These are phyloP conservation scores for Pelagophyceae sp. DNA, from an alignment of 352 stramenopile genomes.

Conservation along the genomic window DNA sequence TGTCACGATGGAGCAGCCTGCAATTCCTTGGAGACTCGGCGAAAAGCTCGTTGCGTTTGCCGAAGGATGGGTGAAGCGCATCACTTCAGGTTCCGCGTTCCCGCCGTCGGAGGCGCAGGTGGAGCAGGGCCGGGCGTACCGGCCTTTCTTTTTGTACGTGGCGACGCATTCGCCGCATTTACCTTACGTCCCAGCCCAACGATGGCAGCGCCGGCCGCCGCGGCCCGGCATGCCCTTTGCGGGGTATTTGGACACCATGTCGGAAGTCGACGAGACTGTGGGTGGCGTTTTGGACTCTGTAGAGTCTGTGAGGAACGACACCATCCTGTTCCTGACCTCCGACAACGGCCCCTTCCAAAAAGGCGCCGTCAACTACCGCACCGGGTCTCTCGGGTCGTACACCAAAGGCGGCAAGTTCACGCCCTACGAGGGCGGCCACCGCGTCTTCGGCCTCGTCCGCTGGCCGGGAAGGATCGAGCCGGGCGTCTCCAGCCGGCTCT, in stretches of 20 bases:
- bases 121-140: background rate
- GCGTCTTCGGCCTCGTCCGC: constrained; percentile 3
- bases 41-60: constrained; percentile 4
- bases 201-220: background rate
- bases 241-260: constrained; percentile 14
- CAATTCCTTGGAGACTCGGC: background rate
- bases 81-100: background rate
- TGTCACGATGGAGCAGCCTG: background rate
- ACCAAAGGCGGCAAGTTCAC: constrained; percentile 19
- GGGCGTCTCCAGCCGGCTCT: background rate
- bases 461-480: constrained; percentile 6
- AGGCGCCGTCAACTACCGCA: background rate
- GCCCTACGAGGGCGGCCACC: constrained; percentile 18
- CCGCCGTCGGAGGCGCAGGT: background rate
- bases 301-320: constrained; percentile 11
- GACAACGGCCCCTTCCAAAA: constrained; percentile 20
- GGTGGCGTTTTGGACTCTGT: constrained; percentile 8
- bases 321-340: constrained; percentile 15
- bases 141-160: constrained; percentile 19
- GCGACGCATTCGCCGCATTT: background rate
- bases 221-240: background rate
- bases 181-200: background rate
- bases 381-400: background rate
- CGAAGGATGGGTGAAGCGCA: background rate
- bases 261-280: constrained; percentile 7